phyloP scores from a whole-genome alignment of 2,329 filamentous ascomycete genomes.

The Chrysoporthe puriensis region DNA sequence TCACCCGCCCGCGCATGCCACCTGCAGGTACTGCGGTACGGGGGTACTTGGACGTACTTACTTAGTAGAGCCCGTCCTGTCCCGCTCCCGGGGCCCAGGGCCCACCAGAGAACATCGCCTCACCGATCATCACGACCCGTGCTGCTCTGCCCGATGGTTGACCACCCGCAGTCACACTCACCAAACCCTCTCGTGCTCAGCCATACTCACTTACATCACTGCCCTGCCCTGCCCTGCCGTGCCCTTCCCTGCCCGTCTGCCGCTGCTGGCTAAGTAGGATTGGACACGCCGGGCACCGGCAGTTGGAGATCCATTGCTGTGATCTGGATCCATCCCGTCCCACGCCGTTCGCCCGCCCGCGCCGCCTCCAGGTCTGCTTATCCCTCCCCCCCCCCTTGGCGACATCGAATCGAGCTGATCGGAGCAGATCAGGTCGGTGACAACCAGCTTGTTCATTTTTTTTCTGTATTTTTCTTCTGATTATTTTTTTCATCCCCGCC shows the following conservation, averaged over 20 bases:
- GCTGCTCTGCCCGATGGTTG: background rate
- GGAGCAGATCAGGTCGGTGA: background rate
- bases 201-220: background rate
- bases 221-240: background rate
- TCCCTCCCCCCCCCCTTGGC: background rate
- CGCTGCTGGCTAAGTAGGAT: background rate
- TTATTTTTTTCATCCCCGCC: background rate
- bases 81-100: background rate
- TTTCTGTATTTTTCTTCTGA: background rate
- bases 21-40: slow-evolving; percentile 5
- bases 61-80: background rate
- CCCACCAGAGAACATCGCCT: background rate
- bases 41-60: background rate
- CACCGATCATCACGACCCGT: background rate
- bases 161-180: background rate
- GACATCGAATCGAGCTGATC: background rate
- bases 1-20: background rate
- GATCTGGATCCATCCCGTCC: slow-evolving; percentile 5
- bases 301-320: background rate
- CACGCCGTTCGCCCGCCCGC: background rate
- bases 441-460: background rate
- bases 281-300: background rate
- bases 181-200: background rate
- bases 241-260: background rate
- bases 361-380: background rate